phyloP scores from a whole-genome alignment of 2,329 filamentous ascomycete genomes.

The Hypoxylon sp. region DNA sequence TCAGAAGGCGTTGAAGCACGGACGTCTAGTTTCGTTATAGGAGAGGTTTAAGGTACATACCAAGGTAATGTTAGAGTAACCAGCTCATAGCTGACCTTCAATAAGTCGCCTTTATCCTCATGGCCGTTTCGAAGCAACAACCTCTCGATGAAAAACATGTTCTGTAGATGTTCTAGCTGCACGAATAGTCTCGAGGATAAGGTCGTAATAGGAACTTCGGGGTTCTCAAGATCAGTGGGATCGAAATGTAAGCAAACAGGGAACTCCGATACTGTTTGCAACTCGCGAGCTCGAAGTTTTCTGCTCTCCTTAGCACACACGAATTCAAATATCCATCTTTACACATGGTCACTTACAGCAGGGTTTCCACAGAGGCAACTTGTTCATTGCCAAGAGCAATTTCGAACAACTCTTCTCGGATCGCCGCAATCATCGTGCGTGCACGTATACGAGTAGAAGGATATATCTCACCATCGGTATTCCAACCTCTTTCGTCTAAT shows the following conservation, averaged over 20 bases:
- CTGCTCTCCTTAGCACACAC: conserved; percentile 41
- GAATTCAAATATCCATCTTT: not conserved
- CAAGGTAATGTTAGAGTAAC: conserved; percentile 60
- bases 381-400: conserved; percentile 63
- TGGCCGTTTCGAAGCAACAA: conserved; percentile 64
- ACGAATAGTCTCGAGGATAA: conserved; percentile 64
- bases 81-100: conserved; percentile 64
- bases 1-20: not conserved
- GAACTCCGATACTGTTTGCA: conserved; percentile 54
- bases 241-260: conserved; percentile 59
- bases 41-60: conserved; percentile 49
- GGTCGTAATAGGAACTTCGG: conserved; percentile 48
- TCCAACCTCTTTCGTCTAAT: conserved; percentile 59
- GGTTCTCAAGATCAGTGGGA: conserved; percentile 57
- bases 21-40: not conserved
- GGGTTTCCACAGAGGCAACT: conserved; percentile 57
- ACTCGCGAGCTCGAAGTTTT: conserved; percentile 56
- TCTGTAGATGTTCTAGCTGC: conserved; percentile 67
- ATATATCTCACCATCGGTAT: conserved; percentile 52
- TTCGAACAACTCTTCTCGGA: conserved; percentile 72
- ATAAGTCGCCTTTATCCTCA: conserved; percentile 57
- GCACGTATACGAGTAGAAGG: conserved; percentile 54
- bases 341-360: conserved; percentile 47
- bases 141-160: conserved; percentile 71
- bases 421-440: conserved; percentile 59